Conservation (phyloP, 345 rosid genomes). For the Lepidium africanum region DNA sequence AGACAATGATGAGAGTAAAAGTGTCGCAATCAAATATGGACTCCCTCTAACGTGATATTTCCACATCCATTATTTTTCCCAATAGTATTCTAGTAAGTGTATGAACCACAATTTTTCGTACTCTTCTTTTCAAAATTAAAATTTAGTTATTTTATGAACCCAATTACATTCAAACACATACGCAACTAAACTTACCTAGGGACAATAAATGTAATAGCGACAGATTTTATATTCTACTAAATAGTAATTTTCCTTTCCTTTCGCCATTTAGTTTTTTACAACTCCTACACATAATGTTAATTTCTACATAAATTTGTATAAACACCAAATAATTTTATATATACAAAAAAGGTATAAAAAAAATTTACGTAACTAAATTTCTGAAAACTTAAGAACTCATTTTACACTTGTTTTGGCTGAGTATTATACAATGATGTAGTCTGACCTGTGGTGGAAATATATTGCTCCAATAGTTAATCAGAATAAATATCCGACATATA, state of each 20-base stretch:
- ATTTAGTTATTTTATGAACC: background rate
- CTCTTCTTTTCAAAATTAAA: background rate
- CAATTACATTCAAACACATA: background rate
- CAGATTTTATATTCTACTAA: background rate
- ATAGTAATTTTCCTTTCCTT: no score
- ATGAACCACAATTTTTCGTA: constrained; percentile 10
- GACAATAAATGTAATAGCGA: background rate
- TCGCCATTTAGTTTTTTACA: no score
- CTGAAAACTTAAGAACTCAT: background rate
- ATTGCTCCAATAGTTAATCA: background rate
- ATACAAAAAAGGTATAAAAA: no score
- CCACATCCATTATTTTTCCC: constrained; percentile 9
- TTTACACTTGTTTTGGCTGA: background rate
- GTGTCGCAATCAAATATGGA: constrained; percentile 20
- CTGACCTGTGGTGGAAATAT: background rate
- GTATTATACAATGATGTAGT: background rate
- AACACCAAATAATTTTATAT: no score
- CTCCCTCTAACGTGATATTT: constrained; percentile 2
- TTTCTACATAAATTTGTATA: no score
- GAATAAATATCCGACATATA: no score
- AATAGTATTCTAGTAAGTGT: constrained; percentile 17
- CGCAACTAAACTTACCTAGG: background rate
- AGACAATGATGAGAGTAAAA: constrained; percentile 23
- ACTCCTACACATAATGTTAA: no score
- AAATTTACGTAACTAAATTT: no score